Conservation (phyloP, 2,329 filamentous ascomycete species). For the Penicillium sp. region DNA sequence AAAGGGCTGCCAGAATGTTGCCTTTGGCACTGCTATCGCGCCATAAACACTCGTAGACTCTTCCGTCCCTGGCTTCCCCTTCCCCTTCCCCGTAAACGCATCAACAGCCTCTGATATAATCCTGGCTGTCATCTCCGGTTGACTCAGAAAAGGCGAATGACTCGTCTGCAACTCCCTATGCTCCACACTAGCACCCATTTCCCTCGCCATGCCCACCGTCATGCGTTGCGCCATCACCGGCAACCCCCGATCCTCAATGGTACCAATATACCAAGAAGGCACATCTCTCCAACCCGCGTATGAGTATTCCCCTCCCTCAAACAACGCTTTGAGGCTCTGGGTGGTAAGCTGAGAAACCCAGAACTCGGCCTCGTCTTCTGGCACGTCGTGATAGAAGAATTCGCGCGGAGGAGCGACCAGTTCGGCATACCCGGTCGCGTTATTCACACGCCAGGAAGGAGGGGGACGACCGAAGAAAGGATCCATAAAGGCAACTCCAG, state of each 20-base stretch:
- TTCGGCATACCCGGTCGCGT: slow-evolving; percentile 41
- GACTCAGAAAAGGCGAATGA: slow-evolving; percentile 50
- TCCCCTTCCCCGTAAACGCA: slow-evolving; percentile 22
- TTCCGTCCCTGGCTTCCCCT: background rate
- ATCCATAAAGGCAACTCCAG: slow-evolving; percentile 42
- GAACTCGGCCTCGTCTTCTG: slow-evolving; percentile 40
- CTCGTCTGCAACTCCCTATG: slow-evolving; percentile 43
- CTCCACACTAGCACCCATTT: slow-evolving; percentile 35
- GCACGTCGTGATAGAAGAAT: slow-evolving; percentile 50
- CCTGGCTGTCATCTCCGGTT: slow-evolving; percentile 37
- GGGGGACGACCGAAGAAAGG: slow-evolving; percentile 41
- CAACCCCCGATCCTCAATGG: slow-evolving; percentile 40
- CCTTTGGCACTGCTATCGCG: background rate
- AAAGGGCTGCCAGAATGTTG: background rate
- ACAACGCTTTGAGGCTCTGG: slow-evolving; percentile 45
- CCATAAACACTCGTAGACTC: background rate
- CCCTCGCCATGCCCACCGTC: slow-evolving; percentile 38
- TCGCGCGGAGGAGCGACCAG: slow-evolving; percentile 37
- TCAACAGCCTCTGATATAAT: slow-evolving; percentile 38
- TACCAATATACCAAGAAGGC: slow-evolving; percentile 46
- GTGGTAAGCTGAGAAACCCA: slow-evolving; percentile 42
- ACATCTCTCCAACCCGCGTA: slow-evolving; percentile 49
- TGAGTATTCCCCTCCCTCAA: slow-evolving; percentile 41
- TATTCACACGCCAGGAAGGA: slow-evolving; percentile 40
- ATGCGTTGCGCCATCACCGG: slow-evolving; percentile 41